Evolutionary conservation across 192 early-diverging fungal species (phyloP), one percentile per base, ranked within the genome.

Genomic region (Cladochytrium replicatum): DNA sequence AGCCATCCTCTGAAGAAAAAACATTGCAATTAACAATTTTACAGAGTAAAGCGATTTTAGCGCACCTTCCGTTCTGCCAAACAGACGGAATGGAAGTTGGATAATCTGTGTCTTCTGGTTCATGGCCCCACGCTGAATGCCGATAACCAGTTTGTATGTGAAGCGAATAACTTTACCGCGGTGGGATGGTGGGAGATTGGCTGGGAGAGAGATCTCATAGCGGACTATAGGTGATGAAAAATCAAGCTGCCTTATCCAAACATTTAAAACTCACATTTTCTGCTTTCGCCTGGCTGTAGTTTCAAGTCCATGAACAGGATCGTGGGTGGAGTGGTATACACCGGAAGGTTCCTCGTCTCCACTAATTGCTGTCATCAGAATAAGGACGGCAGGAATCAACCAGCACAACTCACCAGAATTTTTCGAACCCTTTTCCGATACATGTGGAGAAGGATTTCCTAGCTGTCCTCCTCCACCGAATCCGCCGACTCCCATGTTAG

Each of bases 301-400:
- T 75, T 52, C 38, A 86, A 43, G 55, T 90, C 79, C 15, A 69
- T 71, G 61, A 88, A 90, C 4, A 90, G 56, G 22, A 90, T 84
- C 3, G 84, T 79, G 22, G 88, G 85, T 27, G 83, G 82, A 0
- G 86, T 87, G 30, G 77, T 81, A 43, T 79, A 83, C 2, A 90
- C 61, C 1, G 86, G 21, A 19, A 82, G 68, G 69, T 60, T 17
- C 66, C 22, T 40, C 24, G 29, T 55, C 43, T 48, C 11, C 23
- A 13, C 11, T 13, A 44, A 11, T 13, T 27, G 11, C 22, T 37
- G 43, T 44, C 13, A 37, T 11, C 13, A n/a, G n/a, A n/a, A n/a
- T n/a, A n/a, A n/a, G n/a, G n/a, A n/a, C n/a, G n/a, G n/a, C n/a
- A n/a, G n/a, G n/a, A n/a, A n/a, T n/a, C n/a, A n/a, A n/a, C 3